These are phyloP conservation scores for Paecilomyces sp. DNA, from an alignment of 2,329 filamentous ascomycete species.

Conservation along the genomic window DNA sequence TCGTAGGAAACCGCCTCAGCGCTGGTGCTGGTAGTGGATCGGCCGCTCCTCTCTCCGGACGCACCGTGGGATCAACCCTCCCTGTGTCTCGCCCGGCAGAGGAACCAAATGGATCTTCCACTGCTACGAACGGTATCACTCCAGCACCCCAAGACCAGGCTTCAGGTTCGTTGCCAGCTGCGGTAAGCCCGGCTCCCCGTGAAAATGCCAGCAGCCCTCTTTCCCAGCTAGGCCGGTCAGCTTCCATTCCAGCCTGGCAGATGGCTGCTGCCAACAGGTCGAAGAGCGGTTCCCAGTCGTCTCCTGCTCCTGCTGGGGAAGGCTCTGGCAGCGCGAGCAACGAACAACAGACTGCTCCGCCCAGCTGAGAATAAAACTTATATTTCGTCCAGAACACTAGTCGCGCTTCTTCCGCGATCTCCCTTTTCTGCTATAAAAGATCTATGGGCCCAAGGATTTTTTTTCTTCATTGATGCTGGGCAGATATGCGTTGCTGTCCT, in stretches of 20 bases:
- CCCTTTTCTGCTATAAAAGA: not conserved
- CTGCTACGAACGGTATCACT: conserved; percentile 20
- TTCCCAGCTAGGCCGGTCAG: conserved; percentile 43
- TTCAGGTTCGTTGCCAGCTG: conserved; percentile 16
- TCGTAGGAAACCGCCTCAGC: conserved; percentile 61
- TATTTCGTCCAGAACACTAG: not conserved
- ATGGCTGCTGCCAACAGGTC: conserved; percentile 58
- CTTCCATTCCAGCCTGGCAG: conserved; percentile 74
- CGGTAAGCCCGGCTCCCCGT: conserved; percentile 22
- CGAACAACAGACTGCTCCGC: conserved; percentile 22
- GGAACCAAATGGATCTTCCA: conserved; percentile 13
- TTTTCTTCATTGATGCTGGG: not conserved
- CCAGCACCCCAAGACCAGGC: conserved; percentile 20
- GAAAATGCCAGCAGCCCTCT: conserved; percentile 40
- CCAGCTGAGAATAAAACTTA: conserved; percentile 14
- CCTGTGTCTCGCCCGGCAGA: conserved; percentile 16
- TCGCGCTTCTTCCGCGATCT: not conserved
- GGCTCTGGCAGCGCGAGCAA: conserved; percentile 12
- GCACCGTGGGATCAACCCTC: conserved; percentile 18
- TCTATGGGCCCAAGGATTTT: not conserved
- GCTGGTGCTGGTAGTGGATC: conserved; percentile 23
- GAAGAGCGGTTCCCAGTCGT: conserved; percentile 25
- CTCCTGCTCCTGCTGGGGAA: conserved; percentile 13
- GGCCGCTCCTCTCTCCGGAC: conserved; percentile 22
- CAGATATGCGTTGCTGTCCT: not conserved